phyloP scores from a whole-genome alignment of 371 early-diverging fungal species.

The Syncephalastrum sp. region DNA sequence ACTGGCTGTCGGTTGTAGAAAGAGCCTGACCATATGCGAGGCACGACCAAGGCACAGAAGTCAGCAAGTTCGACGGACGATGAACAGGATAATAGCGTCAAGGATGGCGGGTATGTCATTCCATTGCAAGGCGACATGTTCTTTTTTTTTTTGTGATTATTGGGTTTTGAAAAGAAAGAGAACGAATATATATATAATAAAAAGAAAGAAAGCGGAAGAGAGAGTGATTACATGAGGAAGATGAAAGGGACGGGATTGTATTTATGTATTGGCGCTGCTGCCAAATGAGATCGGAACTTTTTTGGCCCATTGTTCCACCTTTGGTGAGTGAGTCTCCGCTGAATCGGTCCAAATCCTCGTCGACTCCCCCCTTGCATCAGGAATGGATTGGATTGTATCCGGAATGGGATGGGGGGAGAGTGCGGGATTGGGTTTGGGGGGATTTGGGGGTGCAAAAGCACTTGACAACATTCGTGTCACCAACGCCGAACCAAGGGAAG shows the following conservation, averaged over 20 bases:
- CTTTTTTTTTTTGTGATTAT: conserved; percentile 5
- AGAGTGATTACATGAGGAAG: conserved; percentile 4
- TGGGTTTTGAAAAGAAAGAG: conserved; percentile 7
- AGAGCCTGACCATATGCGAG: conserved; percentile 47
- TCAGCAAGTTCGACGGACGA: conserved; percentile 38
- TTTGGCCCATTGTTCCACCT: conserved; percentile 1
- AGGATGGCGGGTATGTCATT: conserved; percentile 1
- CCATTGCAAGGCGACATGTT: conserved; percentile 1
- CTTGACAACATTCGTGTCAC: too few species aligned
- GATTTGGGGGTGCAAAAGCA: too few species aligned
- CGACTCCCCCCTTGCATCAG: too few species aligned
- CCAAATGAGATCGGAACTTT: conserved; percentile 8
- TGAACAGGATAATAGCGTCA: conserved; percentile 23
- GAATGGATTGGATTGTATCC: too few species aligned
- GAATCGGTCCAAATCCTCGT: too few species aligned
- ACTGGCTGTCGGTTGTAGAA: conserved; percentile 13
- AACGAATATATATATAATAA: not conserved
- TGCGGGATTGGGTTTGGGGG: too few species aligned
- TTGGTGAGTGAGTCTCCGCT: too few species aligned
- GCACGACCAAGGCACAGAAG: conserved; percentile 44
- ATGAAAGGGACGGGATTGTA: conserved; percentile 8
- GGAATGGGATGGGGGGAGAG: too few species aligned
- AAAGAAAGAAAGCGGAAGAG: conserved; percentile 3
- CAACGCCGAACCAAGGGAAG: too few species aligned
- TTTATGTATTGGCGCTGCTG: conserved; percentile 6